These are phyloP conservation scores for Eutypa lata DNA, from an alignment of 2,329 filamentous ascomycete species.

Conservation along the genomic window DNA sequence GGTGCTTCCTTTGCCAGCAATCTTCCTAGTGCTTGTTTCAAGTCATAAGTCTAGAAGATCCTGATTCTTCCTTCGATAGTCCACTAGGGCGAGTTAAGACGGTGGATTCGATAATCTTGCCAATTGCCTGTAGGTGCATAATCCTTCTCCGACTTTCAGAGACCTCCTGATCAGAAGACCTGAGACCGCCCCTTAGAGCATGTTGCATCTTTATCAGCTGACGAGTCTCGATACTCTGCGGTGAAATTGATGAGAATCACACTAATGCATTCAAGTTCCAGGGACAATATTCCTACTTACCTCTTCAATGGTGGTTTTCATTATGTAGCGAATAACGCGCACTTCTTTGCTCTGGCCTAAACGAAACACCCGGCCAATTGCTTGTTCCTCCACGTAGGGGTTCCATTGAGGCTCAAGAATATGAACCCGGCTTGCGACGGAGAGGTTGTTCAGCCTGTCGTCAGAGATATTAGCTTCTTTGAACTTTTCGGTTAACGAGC, in stretches of 20 bases:
- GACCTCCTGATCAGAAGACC: slow-evolving; percentile 3
- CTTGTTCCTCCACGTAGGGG: slow-evolving; percentile 27
- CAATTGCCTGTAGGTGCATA: background rate
- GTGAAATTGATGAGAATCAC: too few relatives aligned
- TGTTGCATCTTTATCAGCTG: slow-evolving; percentile 9
- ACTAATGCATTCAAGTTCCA: too few relatives aligned
- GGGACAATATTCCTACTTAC: too few relatives aligned
- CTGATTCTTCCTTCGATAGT: background rate
- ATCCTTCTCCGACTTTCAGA: slow-evolving; percentile 3
- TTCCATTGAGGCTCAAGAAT: slow-evolving; percentile 31
- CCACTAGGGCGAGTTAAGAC: background rate
- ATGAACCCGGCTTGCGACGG: slow-evolving; percentile 25
- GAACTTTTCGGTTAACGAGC: background rate
- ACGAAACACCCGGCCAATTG: slow-evolving; percentile 23
- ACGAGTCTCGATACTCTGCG: slow-evolving; percentile 9
- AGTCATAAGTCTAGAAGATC: background rate
- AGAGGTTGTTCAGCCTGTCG: slow-evolving; percentile 22
- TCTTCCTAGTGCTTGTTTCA: too few relatives aligned
- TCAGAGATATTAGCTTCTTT: background rate
- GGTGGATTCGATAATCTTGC: background rate
- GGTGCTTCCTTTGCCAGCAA: too few relatives aligned
- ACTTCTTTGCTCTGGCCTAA: slow-evolving; percentile 25
- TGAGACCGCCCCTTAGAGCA: slow-evolving; percentile 5
- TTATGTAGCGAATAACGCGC: slow-evolving; percentile 23
- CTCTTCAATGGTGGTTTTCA: slow-evolving; percentile 25